Conservation (phyloP, 106 monocot genomes). For the Vanilla planifolia region DNA sequence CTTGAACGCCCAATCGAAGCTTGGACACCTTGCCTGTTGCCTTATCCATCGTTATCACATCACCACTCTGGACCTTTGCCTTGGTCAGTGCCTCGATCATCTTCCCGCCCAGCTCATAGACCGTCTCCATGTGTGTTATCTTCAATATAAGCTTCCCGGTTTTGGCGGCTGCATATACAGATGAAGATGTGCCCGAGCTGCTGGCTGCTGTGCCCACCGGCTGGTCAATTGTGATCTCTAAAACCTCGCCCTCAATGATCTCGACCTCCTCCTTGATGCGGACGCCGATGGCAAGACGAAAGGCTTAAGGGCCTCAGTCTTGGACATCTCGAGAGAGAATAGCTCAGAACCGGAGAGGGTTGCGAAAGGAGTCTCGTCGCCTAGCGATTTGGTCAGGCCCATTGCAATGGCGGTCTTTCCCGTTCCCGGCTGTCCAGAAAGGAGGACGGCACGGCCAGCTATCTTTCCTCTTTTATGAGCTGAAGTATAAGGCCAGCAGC, state of each 20-base stretch:
- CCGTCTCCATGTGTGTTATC: constrained; percentile 73
- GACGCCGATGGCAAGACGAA: constrained; percentile 67
- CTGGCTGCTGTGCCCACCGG: constrained; percentile 27
- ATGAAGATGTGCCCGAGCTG: not conserved
- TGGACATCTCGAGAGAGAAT: constrained; percentile 71
- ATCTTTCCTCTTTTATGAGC: constrained; percentile 43
- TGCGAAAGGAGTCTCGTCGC: constrained; percentile 78
- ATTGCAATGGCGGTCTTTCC: constrained; percentile 95
- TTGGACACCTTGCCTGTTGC: constrained; percentile 66
- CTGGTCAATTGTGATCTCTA: constrained; percentile 82
- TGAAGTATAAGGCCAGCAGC: constrained; percentile 55
- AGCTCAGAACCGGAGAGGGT: constrained; percentile 64
- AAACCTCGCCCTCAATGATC: constrained; percentile 97
- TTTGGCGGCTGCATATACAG: constrained; percentile 23
- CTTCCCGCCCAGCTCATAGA: constrained; percentile 87
- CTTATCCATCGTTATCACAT: constrained; percentile 52
- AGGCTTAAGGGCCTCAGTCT: constrained; percentile 14
- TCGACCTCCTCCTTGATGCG: constrained; percentile 98
- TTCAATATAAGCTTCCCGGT: constrained; percentile 62
- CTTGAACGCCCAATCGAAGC: constrained; percentile 55
- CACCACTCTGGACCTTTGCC: constrained; percentile 89
- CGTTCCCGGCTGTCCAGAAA: constrained; percentile 94
- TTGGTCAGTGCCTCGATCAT: constrained; percentile 83
- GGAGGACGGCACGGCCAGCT: constrained; percentile 78
- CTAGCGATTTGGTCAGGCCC: constrained; percentile 83